Base-by-base conservation (phyloP, 257 asterid genomes). In the Gynochthodes officinalis region DNA sequence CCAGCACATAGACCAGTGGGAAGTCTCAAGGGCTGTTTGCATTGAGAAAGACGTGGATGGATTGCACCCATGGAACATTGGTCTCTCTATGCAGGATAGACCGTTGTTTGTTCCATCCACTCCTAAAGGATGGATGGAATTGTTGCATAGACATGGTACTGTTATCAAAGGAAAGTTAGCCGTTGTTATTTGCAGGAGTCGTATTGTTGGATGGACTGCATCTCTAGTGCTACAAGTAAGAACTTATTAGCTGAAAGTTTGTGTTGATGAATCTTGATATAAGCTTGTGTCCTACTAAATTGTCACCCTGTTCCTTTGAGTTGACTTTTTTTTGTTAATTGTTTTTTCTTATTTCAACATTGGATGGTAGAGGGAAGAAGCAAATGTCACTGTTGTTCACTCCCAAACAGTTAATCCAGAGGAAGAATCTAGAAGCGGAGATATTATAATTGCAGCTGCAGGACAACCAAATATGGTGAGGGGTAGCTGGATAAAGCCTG, bases 401-500 rank as follows among this genome's bases (percentile, higher is more conserved):
- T 94, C 98, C 60, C 87, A 96, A 78, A 91, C 97, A 28, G 83
- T 74, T 68, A 88, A 87, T 48, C 97, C 97, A 0, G 97, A 89
- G 86, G 93, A 85, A 78, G 81, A 91, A 28, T 82, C 85, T 18
- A 86, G 90, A 82, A 90, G 88, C 84, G 97, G 97, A 40, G 96
- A 91, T 79, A 94, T 91, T 37, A 37, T 94, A 43, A 91, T 91
- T 16, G 62, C 97, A 25, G 97, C 97, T 40, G 96, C 81, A 37
- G 99, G 97, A 65, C 80, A 87, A 74, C 88, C 98, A 11, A 91
- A 91, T 79, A 89, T 94, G 96, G 96, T 94, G 70, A 87, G 84
- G 72, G 98, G 97, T 76, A 94, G 90, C 83, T 91, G 98, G 98
- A 84, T 89, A 83, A 94, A 89, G 79, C 96, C 95, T 33, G 97